These are phyloP conservation scores for Colletotrichum trifolii DNA, from an alignment of 2,329 filamentous ascomycete species.

Conservation along the genomic window DNA sequence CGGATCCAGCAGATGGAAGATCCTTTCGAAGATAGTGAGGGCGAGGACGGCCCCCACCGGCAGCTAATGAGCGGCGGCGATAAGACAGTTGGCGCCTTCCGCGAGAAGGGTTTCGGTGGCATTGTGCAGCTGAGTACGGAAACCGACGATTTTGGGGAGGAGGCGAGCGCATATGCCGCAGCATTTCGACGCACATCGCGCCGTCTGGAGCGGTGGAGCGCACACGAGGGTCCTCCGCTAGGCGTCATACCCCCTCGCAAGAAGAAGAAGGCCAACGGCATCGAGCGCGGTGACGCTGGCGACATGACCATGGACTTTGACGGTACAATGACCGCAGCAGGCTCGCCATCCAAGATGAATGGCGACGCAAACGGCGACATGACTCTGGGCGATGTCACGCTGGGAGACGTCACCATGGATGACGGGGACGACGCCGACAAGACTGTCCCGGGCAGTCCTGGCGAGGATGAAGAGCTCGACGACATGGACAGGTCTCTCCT, in stretches of 20 bases:
- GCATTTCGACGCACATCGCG: conserved; percentile 72
- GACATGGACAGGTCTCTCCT: conserved; percentile 44
- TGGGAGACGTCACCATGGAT: conserved; percentile 56
- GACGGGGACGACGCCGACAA: conserved; percentile 57
- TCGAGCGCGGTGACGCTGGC: conserved; percentile 34
- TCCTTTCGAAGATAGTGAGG: conserved; percentile 72
- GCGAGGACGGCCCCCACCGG: conserved; percentile 58
- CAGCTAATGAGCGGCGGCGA: conserved; percentile 46
- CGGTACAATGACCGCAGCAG: conserved; percentile 38
- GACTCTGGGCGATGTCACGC: conserved; percentile 49
- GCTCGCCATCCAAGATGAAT: conserved; percentile 40
- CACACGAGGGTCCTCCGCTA: conserved; percentile 54
- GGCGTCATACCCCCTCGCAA: conserved; percentile 62
- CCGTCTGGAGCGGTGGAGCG: conserved; percentile 77
- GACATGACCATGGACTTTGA: conserved; percentile 42
- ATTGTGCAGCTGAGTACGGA: conserved; percentile 71
- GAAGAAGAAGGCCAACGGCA: conserved; percentile 43
- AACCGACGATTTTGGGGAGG: conserved; percentile 81
- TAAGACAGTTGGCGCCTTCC: conserved; percentile 53
- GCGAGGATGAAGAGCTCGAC: conserved; percentile 53
- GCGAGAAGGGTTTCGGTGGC: conserved; percentile 70
- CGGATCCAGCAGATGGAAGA: conserved; percentile 68
- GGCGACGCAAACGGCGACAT: conserved; percentile 55
- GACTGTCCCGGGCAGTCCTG: conserved; percentile 38
- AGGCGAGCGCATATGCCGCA: conserved; percentile 73